Evolutionary conservation across 139 green algal species (phyloP), one percentile per base, ranked within the genome.

Genomic region (Raphidocelis subcapitata): DNA sequence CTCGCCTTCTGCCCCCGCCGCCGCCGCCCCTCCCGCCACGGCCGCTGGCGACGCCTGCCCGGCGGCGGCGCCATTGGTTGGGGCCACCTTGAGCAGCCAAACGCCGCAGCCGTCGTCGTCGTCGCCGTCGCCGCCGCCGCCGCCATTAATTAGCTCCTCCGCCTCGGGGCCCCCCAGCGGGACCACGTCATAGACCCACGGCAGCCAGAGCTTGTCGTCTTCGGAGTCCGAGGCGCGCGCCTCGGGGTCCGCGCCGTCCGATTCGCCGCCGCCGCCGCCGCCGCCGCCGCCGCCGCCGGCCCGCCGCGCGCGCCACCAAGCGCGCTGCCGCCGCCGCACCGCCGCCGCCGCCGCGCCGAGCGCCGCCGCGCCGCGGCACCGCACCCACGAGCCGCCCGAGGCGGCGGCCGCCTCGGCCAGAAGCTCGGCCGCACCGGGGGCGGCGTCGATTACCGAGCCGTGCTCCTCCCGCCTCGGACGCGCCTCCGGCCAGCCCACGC

Each of bases 141-240:
- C 69, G 20, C 36, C 56, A 3, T 31, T 3, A n/a, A 74, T 35
- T 36, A 24, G 29, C 55, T 65, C 24, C 32, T 56, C 18, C 5
- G 44, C 62, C 28, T 62, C 62, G 4, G 12, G 24, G 8, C 54
- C 47, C n/a, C 52, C 52, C n/a, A 74, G 14, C 15, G 67, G 67
- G 15, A 36, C 44, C 18, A 21, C 24, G 29, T 75, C 69, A 62
- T 67, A 75, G 26, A 75, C 69, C 37, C 56, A 67, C 0, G 69
- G 69, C 37, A 75, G 41, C 56, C 61, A 75, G n/a, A n/a, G n/a
- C n/a, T n/a, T n/a, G n/a, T n/a, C n/a, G n/a, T n/a, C n/a, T n/a
- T n/a, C n/a, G n/a, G n/a, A n/a, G n/a, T n/a, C n/a, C n/a, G n/a
- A n/a, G n/a, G n/a, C n/a, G n/a, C n/a, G n/a, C n/a, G n/a, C n/a